phyloP scores from a whole-genome alignment of 345 rosid species.

The Populus tremula region DNA sequence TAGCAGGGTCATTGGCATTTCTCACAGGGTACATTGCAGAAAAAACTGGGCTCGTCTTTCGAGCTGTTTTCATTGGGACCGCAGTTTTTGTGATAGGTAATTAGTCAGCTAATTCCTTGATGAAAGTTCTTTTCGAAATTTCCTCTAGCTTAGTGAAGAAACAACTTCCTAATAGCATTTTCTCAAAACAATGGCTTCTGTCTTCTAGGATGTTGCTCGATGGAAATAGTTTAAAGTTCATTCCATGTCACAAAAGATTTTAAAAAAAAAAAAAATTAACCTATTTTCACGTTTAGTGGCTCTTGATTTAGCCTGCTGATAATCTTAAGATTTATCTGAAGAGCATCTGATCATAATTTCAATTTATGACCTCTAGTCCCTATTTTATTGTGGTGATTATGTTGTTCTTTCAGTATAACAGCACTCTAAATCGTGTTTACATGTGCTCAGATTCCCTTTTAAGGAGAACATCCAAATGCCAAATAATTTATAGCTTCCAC shows the following conservation, averaged over 20 bases:
- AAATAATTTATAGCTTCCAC: not conserved
- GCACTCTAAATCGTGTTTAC: not conserved
- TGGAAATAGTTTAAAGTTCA: not conserved
- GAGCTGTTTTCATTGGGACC: constrained; percentile 71
- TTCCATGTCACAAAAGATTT: not conserved
- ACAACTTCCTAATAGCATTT: not conserved
- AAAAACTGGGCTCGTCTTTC: constrained; percentile 45
- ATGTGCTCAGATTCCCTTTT: not conserved
- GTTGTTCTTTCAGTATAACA: not conserved
- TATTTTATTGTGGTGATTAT: not conserved
- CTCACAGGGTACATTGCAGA: constrained; percentile 57
- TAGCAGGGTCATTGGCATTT: constrained; percentile 73
- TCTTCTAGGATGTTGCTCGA: not conserved
- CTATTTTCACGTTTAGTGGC: too few species aligned
- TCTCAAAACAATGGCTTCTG: not conserved
- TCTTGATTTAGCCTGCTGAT: too few species aligned
- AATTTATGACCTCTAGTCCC: not conserved
- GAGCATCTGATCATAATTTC: not conserved
- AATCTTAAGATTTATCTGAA: not conserved
- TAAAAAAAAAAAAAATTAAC: too few species aligned
- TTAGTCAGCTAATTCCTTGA: not conserved
- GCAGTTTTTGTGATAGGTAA: constrained; percentile 73
- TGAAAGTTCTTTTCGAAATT: not conserved
- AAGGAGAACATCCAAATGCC: not conserved
- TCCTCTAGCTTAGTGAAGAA: not conserved